phyloP scores from a whole-genome alignment of 768 basidiomycete genomes.

The Dentipellis sp. region DNA sequence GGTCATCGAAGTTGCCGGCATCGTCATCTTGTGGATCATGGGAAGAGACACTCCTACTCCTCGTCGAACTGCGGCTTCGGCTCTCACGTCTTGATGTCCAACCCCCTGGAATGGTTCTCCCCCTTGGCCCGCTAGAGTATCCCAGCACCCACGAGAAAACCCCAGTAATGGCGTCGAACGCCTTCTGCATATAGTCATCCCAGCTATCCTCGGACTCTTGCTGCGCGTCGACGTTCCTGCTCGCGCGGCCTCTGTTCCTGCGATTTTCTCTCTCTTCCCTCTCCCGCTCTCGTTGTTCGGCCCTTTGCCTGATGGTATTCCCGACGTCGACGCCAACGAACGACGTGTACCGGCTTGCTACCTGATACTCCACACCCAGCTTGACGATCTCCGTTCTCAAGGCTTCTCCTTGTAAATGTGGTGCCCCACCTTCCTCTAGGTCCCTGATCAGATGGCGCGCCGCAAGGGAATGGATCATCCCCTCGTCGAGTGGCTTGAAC shows the following conservation, averaged over 20 bases:
- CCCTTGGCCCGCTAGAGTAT: background rate
- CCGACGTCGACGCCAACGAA: constrained; percentile 44
- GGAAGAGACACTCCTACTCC: background rate
- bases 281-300: background rate
- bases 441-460: constrained; percentile 48
- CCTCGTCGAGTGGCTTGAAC: constrained; percentile 4
- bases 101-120: background rate
- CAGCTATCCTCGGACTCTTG: background rate
- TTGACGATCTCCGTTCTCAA: constrained; percentile 37
- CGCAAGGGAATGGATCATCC: constrained; percentile 42
- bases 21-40: background rate
- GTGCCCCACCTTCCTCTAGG: constrained; percentile 24
- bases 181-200: background rate
- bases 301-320: constrained; percentile 12
- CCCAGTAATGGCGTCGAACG: background rate
- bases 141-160: background rate
- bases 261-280: background rate
- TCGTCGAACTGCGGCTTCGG: background rate
- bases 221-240: background rate
- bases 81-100: background rate
- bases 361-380: constrained; percentile 41
- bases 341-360: constrained; percentile 43
- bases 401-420: constrained; percentile 24
- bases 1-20: background rate
- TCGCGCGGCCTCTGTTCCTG: background rate